Base-by-base conservation (phyloP, 108 stramenopile genomes). In the Fistulifera pelliculosa region DNA sequence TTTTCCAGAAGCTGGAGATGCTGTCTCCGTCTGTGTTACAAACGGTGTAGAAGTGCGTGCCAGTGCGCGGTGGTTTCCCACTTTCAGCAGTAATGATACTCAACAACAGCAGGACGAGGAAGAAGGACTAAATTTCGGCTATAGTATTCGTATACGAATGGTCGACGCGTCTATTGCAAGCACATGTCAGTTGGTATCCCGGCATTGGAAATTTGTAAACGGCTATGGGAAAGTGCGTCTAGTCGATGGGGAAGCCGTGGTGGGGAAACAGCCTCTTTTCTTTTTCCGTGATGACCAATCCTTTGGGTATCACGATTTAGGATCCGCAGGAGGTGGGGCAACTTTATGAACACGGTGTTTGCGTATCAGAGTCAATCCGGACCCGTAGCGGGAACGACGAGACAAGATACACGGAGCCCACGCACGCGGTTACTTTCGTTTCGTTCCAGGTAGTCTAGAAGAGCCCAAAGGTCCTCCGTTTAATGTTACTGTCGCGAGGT, bases 41-140 rank as follows among this genome's bases (percentile, higher is more conserved):
- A 0, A 51, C 12, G 60, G 60, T 2, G 40, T 61, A 1, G 60
- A 52, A 41, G 40, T 61, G 12, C 38, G 49, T 27, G 60, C 60
- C 12, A 59, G 58, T 27, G 58, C 58, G n/a, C 41, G 58, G 8
- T 59, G 58, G 58, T 47, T 59, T 38, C 58, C 58, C 17, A 31
- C 27, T 16, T 27, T 4, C 31, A 35, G 8, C 8, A 3, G 6
- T 6, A 8, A 6, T 6, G 3, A 6, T 8, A 8, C 6, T 6
- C 3, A 35, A 6, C 3, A 6, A 8, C 31, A 8, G 16, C 7
- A 5, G 11, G 7, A 8, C 3, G 3, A 8, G 17, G 19, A 45
- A 21, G 19, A 45, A 45, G 44, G 21, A 21, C 4, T 8, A 1
- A 5, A 45, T 11, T 59, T 59, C 31, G 45, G 58, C 23, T 59